These are phyloP conservation scores for Lathyrus aphaca DNA, from an alignment of 306 rosid species.

Conservation along the genomic window DNA sequence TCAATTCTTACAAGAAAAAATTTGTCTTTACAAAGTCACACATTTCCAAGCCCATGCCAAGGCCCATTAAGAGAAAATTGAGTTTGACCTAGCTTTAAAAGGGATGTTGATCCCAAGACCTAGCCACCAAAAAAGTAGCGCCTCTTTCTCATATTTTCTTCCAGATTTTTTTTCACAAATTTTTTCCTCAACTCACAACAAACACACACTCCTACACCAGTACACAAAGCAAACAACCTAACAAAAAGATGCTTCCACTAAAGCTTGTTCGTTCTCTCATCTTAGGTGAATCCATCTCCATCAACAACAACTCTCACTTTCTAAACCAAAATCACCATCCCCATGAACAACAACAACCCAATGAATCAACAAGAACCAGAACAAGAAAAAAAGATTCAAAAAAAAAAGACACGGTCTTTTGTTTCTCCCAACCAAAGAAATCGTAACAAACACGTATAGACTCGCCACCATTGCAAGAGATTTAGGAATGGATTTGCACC, in stretches of 20 bases:
- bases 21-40: no score
- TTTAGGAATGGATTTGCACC: slow-evolving; percentile 62
- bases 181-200: no score
- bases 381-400: slow-evolving; percentile 33
- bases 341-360: background rate
- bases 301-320: slow-evolving; percentile 49
- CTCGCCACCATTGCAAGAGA: slow-evolving; percentile 68
- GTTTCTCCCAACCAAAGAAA: slow-evolving; percentile 63
- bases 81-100: no score
- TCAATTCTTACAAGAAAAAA: no score
- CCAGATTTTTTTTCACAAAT: no score
- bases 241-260: slow-evolving; percentile 59
- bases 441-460: slow-evolving; percentile 54
- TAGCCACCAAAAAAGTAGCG: no score
- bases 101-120: no score
- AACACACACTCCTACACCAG: no score
- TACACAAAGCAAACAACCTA: slow-evolving; percentile 10
- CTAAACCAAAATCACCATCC: slow-evolving; percentile 26
- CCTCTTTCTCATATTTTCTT: no score
- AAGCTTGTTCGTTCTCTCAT: slow-evolving; percentile 72
- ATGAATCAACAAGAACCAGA: slow-evolving; percentile 30
- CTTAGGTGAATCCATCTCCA: slow-evolving; percentile 57
- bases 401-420: slow-evolving; percentile 51
- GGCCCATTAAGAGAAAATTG: no score
- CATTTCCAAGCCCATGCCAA: no score